These are phyloP conservation scores for Erysimum cheiranthoides DNA, from an alignment of 345 rosid species.

Conservation along the genomic window DNA sequence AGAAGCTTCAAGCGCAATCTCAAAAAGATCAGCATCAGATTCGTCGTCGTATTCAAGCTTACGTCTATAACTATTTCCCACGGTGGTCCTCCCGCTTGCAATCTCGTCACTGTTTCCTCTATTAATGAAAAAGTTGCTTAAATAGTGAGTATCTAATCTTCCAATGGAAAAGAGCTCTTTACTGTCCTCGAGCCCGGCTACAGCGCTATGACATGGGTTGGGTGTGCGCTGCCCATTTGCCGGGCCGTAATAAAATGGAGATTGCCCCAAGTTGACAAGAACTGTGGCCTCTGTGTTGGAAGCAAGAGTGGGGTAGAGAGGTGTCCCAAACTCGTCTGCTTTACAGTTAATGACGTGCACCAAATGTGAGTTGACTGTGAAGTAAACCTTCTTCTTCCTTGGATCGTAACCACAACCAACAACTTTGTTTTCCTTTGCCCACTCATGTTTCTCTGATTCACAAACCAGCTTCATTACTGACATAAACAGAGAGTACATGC, in stretches of 20 bases:
- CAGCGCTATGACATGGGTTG: constrained; percentile 50
- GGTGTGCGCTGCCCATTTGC: constrained; percentile 45
- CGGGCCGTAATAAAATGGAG: constrained; percentile 43
- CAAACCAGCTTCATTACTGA: constrained; percentile 69
- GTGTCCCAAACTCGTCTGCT: constrained; percentile 47
- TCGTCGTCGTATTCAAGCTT: constrained; percentile 71
- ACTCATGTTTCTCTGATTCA: constrained; percentile 45
- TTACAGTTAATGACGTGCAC: constrained; percentile 48
- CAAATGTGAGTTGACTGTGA: constrained; percentile 47
- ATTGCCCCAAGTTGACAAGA: constrained; percentile 48
- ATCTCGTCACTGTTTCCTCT: constrained; percentile 51
- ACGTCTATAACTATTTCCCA: constrained; percentile 40
- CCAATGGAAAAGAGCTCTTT: constrained; percentile 91
- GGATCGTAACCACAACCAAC: constrained; percentile 54
- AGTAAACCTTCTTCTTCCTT: constrained; percentile 48
- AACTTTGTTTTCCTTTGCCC: constrained; percentile 41
- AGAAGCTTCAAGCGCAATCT: constrained; percentile 68
- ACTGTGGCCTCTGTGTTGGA: constrained; percentile 36
- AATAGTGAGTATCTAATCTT: constrained; percentile 85
- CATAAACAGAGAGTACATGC: background rate
- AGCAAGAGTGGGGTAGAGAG: constrained; percentile 49
- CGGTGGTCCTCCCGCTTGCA: constrained; percentile 41
- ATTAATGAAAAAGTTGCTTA: constrained; percentile 51
- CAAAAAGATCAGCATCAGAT: constrained; percentile 91
- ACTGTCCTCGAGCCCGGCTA: constrained; percentile 77